Evolutionary conservation across 1,139 yeast species (phyloP).

Genomic region (Casaregolazyma lundiana): DNA sequence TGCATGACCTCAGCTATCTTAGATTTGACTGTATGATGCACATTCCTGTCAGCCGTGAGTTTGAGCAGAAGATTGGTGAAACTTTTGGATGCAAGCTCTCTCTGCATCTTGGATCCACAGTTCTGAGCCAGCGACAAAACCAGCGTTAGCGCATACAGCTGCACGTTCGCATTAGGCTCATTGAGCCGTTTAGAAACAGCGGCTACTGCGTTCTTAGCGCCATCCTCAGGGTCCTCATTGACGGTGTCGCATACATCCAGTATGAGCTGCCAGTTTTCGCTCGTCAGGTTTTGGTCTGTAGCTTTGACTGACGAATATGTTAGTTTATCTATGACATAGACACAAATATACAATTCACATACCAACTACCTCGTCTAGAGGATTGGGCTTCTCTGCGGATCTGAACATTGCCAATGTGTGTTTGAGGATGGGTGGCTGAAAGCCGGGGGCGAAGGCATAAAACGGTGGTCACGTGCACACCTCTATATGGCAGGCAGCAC

Average conservation of each 20-base stretch:
- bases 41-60: conserved; percentile 50
- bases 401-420: conserved; percentile 22
- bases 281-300: conserved; percentile 76
- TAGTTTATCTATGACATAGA: neutral
- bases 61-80: conserved; percentile 57
- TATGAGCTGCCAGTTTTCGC: conserved; percentile 82
- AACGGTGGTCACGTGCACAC: too few species aligned
- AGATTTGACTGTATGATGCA: conserved; percentile 65
- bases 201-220: conserved; percentile 49
- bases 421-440: neutral
- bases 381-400: conserved; percentile 26
- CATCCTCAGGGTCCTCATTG: conserved; percentile 64
- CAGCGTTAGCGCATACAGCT: conserved; percentile 66
- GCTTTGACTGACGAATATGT: conserved; percentile 45
- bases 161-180: conserved; percentile 72
- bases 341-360: conserved; percentile 1
- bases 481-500: too few species aligned
- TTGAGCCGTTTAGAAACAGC: conserved; percentile 51
- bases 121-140: conserved; percentile 81
- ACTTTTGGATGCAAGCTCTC: conserved; percentile 67
- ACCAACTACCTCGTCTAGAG: conserved; percentile 21
- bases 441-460: neutral
- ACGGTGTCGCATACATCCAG: conserved; percentile 81
- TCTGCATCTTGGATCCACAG: conserved; percentile 84
- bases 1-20: conserved; percentile 63